Evolutionary conservation across 495 filamentous ascomycete species (phyloP).

Genomic region (Trichoderma parareesei): DNA sequence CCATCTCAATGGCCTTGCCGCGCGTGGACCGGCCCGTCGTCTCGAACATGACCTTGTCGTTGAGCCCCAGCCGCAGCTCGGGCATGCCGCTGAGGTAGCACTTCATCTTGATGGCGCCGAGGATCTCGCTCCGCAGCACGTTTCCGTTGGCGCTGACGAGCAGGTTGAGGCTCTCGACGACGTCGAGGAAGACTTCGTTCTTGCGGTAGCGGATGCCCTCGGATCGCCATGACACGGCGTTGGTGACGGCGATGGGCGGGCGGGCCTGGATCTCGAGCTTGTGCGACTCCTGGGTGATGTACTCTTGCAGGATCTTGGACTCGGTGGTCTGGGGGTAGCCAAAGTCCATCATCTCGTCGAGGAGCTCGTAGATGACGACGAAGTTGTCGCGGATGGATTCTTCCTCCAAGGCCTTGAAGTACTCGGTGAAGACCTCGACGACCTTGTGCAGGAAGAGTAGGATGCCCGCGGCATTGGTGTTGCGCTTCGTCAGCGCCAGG

Average conservation of each 20-base stretch:
- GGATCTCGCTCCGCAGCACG: conserved; percentile 91
- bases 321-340: conserved; percentile 99
- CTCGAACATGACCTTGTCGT: conserved; percentile 99
- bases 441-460: conserved; percentile 96
- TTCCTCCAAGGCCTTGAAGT: conserved; percentile 99
- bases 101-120: conserved; percentile 99
- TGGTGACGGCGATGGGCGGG: conserved; percentile 99
- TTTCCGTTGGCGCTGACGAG: conserved; percentile 92
- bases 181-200: conserved; percentile 98
- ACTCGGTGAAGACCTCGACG: conserved; percentile 98
- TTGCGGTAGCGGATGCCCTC: conserved; percentile 99
- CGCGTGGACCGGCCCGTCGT: conserved; percentile 89
- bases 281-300: conserved; percentile 99
- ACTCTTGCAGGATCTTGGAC: conserved; percentile 98
- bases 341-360: conserved; percentile 99
- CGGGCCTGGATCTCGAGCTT: conserved; percentile 96
- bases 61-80: conserved; percentile 86
- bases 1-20: conserved; percentile 99
- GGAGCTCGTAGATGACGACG: conserved; percentile 96
- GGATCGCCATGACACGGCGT: conserved; percentile 94
- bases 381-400: conserved; percentile 99
- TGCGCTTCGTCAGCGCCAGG: conserved; percentile 95
- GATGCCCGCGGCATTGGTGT: conserved; percentile 98
- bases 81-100: conserved; percentile 99
- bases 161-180: conserved; percentile 94